Conservation (phyloP, 345 rosid genomes). For the Lepidium africanum region DNA sequence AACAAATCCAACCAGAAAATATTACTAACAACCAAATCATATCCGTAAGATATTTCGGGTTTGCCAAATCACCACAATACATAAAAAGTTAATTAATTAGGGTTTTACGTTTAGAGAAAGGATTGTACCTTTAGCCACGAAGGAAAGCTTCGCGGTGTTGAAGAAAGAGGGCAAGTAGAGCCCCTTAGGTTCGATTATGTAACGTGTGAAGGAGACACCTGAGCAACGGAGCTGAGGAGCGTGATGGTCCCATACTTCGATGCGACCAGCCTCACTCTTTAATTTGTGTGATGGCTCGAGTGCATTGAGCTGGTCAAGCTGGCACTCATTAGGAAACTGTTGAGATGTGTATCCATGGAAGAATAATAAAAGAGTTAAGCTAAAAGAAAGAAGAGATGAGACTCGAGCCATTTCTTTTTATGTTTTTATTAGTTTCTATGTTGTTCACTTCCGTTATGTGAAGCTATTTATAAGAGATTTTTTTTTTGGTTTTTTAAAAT, state of each 20-base stretch:
- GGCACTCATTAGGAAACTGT: conserved; percentile 38
- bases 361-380: conserved; percentile 35
- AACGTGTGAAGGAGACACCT: conserved; percentile 41
- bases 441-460: neutral
- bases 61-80: no score
- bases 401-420: conserved; percentile 20
- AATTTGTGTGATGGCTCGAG: conserved; percentile 41
- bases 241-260: conserved; percentile 51
- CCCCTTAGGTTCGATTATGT: conserved; percentile 41
- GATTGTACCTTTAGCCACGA: conserved; percentile 53
- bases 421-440: neutral
- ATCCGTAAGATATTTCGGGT: no score
- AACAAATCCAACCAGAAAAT: neutral
- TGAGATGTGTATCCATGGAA: conserved; percentile 38
- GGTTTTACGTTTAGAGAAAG: no score
- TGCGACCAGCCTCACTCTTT: conserved; percentile 45
- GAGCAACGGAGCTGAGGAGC: conserved; percentile 54
- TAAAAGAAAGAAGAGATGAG: conserved; percentile 28
- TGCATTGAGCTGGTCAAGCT: conserved; percentile 40
- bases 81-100: no score
- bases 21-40: no score
- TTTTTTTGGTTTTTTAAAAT: neutral
- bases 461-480: conserved; percentile 15
- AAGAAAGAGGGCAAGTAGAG: conserved; percentile 46
- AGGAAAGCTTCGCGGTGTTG: conserved; percentile 39